Percentiles rank a stretch among this genome's conserved stretches.
Conservation (phyloP, 2,329 filamentous ascomycete species). For the Corynespora cassiicola region DNA sequence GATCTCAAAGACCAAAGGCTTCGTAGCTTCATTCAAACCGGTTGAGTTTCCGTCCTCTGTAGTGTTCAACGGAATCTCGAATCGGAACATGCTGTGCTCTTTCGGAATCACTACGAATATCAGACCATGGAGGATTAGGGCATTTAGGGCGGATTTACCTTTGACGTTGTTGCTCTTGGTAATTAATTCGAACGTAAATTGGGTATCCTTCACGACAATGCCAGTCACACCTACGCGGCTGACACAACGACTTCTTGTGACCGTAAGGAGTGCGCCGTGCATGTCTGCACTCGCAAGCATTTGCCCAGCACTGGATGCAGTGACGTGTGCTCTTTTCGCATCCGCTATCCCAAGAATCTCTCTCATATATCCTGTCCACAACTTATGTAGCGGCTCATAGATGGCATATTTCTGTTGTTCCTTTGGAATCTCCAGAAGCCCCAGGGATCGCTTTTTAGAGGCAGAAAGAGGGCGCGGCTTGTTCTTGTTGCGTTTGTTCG, state of each 20-base stretch:
- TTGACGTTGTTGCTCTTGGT: conserved; percentile 75
- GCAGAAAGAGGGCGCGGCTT: conserved; percentile 77
- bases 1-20: conserved; percentile 78
- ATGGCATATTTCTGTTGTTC: conserved; percentile 73
- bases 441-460: conserved; percentile 74
- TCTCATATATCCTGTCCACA: conserved; percentile 87
- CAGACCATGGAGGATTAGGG: conserved; percentile 6
- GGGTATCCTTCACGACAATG: conserved; percentile 88
- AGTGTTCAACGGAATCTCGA: conserved; percentile 66
- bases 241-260: conserved; percentile 81
- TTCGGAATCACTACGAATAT: conserved; percentile 71
- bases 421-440: conserved; percentile 76
- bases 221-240: conserved; percentile 83
- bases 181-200: conserved; percentile 84
- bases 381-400: conserved; percentile 75
- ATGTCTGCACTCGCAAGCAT: conserved; percentile 87
- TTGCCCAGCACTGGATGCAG: conserved; percentile 66
- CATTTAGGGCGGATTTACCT: conserved; percentile 57
- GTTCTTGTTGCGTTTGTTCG: conserved; percentile 45
- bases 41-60: conserved; percentile 25
- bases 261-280: conserved; percentile 83
- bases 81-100: conserved; percentile 83
- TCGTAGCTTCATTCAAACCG: conserved; percentile 34
- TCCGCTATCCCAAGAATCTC: conserved; percentile 74
- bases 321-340: conserved; percentile 54